These are phyloP conservation scores for Leccinum broughii DNA, from an alignment of 768 basidiomycete genomes.

Conservation along the genomic window DNA sequence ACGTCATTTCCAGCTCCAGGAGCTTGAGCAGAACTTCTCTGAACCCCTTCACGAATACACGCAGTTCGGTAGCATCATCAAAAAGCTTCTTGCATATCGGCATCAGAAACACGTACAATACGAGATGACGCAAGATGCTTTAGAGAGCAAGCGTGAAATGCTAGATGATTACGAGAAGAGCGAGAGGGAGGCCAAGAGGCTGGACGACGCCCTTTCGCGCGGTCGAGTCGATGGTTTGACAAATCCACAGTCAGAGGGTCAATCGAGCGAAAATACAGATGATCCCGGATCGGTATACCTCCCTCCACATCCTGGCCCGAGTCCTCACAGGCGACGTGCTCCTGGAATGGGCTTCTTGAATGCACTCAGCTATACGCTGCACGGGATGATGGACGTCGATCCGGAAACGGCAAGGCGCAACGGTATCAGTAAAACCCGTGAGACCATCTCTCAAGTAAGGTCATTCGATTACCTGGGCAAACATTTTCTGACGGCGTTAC, in stretches of 20 bases:
- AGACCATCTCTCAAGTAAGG: slow-evolving; percentile 89
- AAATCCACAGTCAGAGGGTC: slow-evolving; percentile 28
- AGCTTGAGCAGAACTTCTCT: slow-evolving; percentile 92
- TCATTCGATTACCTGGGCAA: slow-evolving; percentile 9
- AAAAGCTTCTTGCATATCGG: slow-evolving; percentile 89
- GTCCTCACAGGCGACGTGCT: slow-evolving; percentile 57
- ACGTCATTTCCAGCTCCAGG: slow-evolving; percentile 65
- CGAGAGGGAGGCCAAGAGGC: slow-evolving; percentile 83
- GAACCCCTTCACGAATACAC: slow-evolving; percentile 95
- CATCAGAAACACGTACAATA: slow-evolving; percentile 98
- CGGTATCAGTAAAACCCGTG: slow-evolving; percentile 90
- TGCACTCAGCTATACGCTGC: slow-evolving; percentile 91
- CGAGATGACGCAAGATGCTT: slow-evolving; percentile 91
- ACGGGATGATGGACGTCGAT: slow-evolving; percentile 99
- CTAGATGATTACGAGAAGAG: slow-evolving; percentile 91
- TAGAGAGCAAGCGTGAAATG: slow-evolving; percentile 81
- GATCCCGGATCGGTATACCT: slow-evolving; percentile 52
- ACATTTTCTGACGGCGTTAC: slow-evolving; percentile 15
- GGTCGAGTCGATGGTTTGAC: slow-evolving; percentile 42
- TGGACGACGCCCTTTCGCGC: slow-evolving; percentile 83
- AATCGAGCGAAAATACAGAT: slow-evolving; percentile 38
- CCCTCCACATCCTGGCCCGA: slow-evolving; percentile 81
- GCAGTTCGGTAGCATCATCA: slow-evolving; percentile 94
- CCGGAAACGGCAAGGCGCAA: slow-evolving; percentile 94
- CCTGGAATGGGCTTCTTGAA: slow-evolving; percentile 87